Evolutionary conservation across 2,329 filamentous ascomycete genomes (phyloP).

Genomic region (Phialophora verrucosa): DNA sequence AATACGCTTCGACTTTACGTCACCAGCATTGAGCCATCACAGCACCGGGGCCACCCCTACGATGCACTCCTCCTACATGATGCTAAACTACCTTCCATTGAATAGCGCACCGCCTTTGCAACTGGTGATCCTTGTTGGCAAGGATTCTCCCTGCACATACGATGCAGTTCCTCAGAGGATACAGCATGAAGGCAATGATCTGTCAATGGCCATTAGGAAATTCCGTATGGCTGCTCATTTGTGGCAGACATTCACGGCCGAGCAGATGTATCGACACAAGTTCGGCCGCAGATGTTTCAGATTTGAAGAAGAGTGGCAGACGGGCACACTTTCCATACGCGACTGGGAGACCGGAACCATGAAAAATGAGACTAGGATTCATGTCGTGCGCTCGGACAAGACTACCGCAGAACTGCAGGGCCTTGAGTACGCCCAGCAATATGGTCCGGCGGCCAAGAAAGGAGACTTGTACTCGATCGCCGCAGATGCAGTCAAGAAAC

Average conservation of each 20-base stretch:
- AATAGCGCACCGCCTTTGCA: conserved; percentile 82
- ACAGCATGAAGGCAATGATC: conserved; percentile 78
- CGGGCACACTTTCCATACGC: conserved; percentile 76
- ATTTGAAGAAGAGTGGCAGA: conserved; percentile 94
- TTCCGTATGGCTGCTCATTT: conserved; percentile 94
- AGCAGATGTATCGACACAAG: conserved; percentile 91
- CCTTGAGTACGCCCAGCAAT: conserved; percentile 78
- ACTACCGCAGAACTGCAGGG: conserved; percentile 84
- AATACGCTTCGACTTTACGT: conserved; percentile 84
- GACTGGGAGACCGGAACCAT: conserved; percentile 74
- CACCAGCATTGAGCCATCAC: conserved; percentile 73
- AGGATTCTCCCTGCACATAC: conserved; percentile 84
- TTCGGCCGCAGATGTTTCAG: conserved; percentile 85
- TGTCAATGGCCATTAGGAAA: conserved; percentile 83
- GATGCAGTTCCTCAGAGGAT: conserved; percentile 78
- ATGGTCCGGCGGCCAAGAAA: conserved; percentile 70
- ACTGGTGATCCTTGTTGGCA: conserved; percentile 83
- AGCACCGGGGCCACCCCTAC: conserved; percentile 66
- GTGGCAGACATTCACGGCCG: conserved; percentile 96
- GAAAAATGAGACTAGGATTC: conserved; percentile 89
- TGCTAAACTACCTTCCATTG: conserved; percentile 83
- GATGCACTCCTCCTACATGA: conserved; percentile 80
- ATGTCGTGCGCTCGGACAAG: conserved; percentile 80
- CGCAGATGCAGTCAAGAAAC: conserved; percentile 73
- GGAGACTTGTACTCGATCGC: conserved; percentile 79